These are phyloP conservation scores for Porphyridium purpureum DNA, from an alignment of 23 red algal genomes.

Conservation along the genomic window DNA sequence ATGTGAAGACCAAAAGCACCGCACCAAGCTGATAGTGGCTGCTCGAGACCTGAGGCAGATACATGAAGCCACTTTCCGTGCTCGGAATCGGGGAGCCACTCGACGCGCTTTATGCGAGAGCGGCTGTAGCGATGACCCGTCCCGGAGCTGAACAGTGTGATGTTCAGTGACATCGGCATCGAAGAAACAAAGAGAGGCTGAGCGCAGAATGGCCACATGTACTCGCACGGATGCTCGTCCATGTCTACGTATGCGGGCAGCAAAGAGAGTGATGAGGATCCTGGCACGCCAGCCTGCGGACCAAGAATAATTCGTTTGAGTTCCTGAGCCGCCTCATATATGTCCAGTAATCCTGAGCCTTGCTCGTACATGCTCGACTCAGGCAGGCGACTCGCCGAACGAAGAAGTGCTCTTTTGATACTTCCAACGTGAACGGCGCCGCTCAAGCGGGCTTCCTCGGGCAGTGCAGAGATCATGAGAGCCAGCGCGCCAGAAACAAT, in stretches of 20 bases:
- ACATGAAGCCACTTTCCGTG: no score
- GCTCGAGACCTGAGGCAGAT: no score
- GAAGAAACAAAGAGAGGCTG: constrained; percentile 26
- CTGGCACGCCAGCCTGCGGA: no score
- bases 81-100: no score
- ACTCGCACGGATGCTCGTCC: constrained; percentile 14
- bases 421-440: no score
- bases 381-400: constrained; percentile 16
- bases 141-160: constrained; percentile 60
- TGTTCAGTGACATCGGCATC: constrained; percentile 23
- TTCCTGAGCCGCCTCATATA: constrained; percentile 36
- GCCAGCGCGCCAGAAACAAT: constrained; percentile 62
- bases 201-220: constrained; percentile 68
- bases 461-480: constrained; percentile 32
- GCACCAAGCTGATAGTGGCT: no score
- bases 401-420: constrained; percentile 22
- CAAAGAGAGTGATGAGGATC: no score
- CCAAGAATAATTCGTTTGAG: no score
- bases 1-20: no score
- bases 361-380: constrained; percentile 70
- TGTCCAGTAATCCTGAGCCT: constrained; percentile 58
- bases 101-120: no score
- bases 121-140: no score
- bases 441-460: no score
- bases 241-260: constrained; percentile 50